A percentile compares a stretch with the other conserved stretches of the same genome.
Conservation (phyloP, 441 rosid species). For the Kokia cookei region DNA sequence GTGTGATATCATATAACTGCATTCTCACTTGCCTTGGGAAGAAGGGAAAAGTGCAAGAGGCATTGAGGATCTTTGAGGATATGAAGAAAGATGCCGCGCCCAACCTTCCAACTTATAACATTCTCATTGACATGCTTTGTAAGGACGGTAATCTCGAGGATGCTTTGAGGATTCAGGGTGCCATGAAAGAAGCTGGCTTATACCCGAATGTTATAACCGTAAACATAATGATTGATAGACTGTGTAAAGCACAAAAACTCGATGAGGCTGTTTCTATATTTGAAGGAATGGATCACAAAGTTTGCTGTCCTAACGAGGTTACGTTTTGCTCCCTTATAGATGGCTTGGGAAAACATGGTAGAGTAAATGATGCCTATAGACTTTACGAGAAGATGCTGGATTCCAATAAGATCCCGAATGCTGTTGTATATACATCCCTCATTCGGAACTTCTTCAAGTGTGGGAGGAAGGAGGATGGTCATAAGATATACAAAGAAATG, state of each 20-base stretch:
- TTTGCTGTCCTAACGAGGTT: constrained; percentile 66
- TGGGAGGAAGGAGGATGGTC: constrained; percentile 90
- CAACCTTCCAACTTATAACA: constrained; percentile 66
- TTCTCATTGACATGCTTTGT: constrained; percentile 78
- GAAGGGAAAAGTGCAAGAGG: constrained; percentile 59
- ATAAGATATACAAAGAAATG: constrained; percentile 94
- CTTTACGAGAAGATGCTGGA: constrained; percentile 86
- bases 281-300: constrained; percentile 63
- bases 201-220: constrained; percentile 80
- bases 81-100: constrained; percentile 87
- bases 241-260: constrained; percentile 80
- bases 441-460: constrained; percentile 72
- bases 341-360: constrained; percentile 83
- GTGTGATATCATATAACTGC: constrained; percentile 79
- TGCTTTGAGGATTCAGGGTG: constrained; percentile 65
- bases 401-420: constrained; percentile 50
- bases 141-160: constrained; percentile 61
- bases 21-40: constrained; percentile 88
- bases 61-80: constrained; percentile 63
- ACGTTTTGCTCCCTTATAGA: constrained; percentile 90
- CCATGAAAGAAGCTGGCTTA: constrained; percentile 80
- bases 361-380: constrained; percentile 81
- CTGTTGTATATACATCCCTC: constrained; percentile 72
- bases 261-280: constrained; percentile 80
- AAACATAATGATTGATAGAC: constrained; percentile 89